Percentiles rank a stretch among this genome's conserved stretches.
Evolutionary conservation across 306 rosid species (phyloP).

Genomic region (Lathyrus tuberosus): DNA sequence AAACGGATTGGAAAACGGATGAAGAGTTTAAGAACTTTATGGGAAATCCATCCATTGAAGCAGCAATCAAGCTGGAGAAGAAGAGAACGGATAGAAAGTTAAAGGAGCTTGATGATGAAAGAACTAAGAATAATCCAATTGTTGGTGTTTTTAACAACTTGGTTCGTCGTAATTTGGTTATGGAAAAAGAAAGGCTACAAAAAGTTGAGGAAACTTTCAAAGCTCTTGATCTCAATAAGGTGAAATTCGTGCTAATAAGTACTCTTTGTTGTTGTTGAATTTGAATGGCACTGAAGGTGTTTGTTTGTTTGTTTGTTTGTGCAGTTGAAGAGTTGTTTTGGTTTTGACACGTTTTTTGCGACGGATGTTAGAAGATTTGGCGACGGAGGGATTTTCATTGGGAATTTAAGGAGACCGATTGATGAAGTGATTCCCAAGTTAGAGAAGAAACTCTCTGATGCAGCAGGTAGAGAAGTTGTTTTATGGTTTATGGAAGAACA

Average conservation of each 20-base stretch:
- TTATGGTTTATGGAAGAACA: constrained; percentile 93
- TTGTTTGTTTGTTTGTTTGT: neutral
- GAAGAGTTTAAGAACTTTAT: constrained; percentile 84
- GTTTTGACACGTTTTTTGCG: constrained; percentile 83
- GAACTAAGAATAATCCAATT: constrained; percentile 54
- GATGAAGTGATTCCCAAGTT: constrained; percentile 85
- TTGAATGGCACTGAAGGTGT: neutral
- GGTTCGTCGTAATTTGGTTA: constrained; percentile 52
- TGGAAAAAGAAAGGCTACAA: constrained; percentile 69
- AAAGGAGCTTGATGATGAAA: constrained; percentile 71
- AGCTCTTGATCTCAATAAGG: constrained; percentile 89
- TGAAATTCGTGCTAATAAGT: neutral
- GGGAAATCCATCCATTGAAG: constrained; percentile 88
- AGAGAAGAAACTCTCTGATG: constrained; percentile 85
- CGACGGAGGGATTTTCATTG: constrained; percentile 92
- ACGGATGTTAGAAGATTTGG: constrained; percentile 95
- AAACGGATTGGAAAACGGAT: constrained; percentile 79
- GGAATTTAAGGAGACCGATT: constrained; percentile 87
- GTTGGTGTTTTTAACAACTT: constrained; percentile 45
- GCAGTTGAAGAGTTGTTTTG: constrained; percentile 86
- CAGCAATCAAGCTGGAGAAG: constrained; percentile 91
- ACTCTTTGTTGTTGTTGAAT: neutral
- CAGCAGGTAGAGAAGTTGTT: constrained; percentile 78
- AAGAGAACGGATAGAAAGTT: constrained; percentile 86
- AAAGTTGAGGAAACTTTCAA: constrained; percentile 71